These are phyloP conservation scores for Cyclotella baltica DNA, from an alignment of 108 stramenopile genomes.

Conservation along the genomic window DNA sequence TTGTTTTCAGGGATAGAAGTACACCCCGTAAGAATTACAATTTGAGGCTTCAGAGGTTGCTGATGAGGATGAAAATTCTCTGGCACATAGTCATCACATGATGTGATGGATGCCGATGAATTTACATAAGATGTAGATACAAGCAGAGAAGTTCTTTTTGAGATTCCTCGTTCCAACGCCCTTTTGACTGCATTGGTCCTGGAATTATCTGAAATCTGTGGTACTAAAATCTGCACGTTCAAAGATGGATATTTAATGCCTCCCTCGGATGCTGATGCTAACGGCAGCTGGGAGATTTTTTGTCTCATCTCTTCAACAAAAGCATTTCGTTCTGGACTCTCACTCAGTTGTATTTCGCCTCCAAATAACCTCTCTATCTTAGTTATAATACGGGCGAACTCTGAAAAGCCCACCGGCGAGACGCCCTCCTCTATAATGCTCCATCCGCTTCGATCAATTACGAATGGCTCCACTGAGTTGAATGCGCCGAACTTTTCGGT, in stretches of 20 bases:
- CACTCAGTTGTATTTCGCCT: neutral
- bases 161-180: neutral
- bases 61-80: neutral
- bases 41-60: conserved; percentile 20
- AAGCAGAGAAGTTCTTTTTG: neutral
- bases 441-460: conserved; percentile 51
- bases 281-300: neutral
- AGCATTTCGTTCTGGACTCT: neutral
- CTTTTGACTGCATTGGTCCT: too few relatives aligned
- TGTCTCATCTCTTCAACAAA: conserved; percentile 48
- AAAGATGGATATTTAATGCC: conserved; percentile 11
- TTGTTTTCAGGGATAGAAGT: conserved; percentile 3
- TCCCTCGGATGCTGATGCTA: neutral
- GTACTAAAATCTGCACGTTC: conserved; percentile 26
- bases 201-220: conserved; percentile 1
- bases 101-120: neutral
- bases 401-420: neutral
- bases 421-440: conserved; percentile 35
- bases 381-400: neutral
- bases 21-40: conserved; percentile 41
- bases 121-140: neutral
- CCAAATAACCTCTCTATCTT: neutral
- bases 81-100: conserved; percentile 16
- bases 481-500: conserved; percentile 4
- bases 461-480: conserved; percentile 42